Base-by-base conservation (phyloP, 208 protist species). In the Blechomonas ayalai region DNA sequence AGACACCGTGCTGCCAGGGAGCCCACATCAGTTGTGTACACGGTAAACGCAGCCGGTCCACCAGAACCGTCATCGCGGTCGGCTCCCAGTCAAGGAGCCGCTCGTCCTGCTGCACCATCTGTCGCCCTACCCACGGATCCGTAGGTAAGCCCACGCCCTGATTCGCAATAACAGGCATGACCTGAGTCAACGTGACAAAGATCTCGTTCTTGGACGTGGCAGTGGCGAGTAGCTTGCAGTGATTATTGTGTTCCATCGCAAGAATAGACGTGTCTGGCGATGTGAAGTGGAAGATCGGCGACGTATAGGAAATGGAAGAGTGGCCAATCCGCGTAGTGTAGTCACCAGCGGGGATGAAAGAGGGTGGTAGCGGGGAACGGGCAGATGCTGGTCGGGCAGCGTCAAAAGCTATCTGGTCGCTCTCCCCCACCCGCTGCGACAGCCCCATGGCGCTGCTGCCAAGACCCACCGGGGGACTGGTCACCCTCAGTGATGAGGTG, bases 231-330 rank as follows among this genome's bases (percentile, higher is more conserved):
- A 89, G 67, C 40, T 85, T 84, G 49, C 65, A 80, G 42, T 89
- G 79, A 48, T 77, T 83, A 53, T 87, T 89, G 58, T 92, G 74
- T 61, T 90, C 76, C 80, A 92, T 90, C n/a, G 78, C 73, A 0
- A 82, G 13, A 28, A 92, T 87, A 13, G 66, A 73, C 3, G 72
- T 65, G 48, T 89, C 74, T 49, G 79, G 53, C 6, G 79, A 62
- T 6, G 70, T 76, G 35, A 90, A 73, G 54, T 89, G 77, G 40
- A 92, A 87, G 44, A 92, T 70, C 22, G 82, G 72, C 9, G 63
- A 59, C 72, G 85, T 81, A 36, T 67, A 68, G 13, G 72, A 75
- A 13, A 61, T 46, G 4, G 65, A 60, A 22, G 20, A 45, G 34
- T 39, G 35, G 35, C 40, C 39, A 24, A 57, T n/a, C n/a, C n/a